phyloP scores from a whole-genome alignment of 306 rosid species.

The Vigna trinervia region DNA sequence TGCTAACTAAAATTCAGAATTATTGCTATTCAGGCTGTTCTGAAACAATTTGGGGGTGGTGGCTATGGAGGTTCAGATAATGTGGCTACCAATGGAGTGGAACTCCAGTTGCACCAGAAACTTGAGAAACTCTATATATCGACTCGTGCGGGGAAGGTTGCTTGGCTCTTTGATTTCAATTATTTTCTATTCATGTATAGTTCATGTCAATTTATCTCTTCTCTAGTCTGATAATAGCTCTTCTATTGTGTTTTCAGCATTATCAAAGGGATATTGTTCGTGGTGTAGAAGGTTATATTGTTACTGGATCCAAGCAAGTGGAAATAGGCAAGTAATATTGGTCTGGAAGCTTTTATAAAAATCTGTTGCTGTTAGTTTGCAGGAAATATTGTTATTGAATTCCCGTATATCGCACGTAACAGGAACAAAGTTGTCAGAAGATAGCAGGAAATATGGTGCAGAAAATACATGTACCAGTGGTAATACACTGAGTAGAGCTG shows the following conservation, averaged over 20 bases:
- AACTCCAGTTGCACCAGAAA: constrained; percentile 75
- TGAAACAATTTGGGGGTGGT: constrained; percentile 88
- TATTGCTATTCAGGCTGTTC: constrained; percentile 71
- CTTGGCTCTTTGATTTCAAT: constrained; percentile 36
- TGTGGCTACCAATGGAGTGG: constrained; percentile 75
- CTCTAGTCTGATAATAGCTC: constrained; percentile 32
- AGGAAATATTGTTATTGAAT: constrained; percentile 35
- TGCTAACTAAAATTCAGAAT: constrained; percentile 37
- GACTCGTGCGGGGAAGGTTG: constrained; percentile 95
- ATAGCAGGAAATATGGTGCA: constrained; percentile 91
- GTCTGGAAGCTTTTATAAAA: constrained; percentile 33
- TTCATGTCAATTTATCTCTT: not conserved
- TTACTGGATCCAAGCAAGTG: constrained; percentile 94
- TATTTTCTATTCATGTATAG: constrained; percentile 23
- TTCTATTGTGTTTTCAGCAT: constrained; percentile 61
- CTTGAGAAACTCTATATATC: constrained; percentile 94
- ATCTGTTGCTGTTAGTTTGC: constrained; percentile 19
- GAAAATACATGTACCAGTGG: constrained; percentile 94
- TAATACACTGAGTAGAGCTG: constrained; percentile 77
- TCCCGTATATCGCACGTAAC: constrained; percentile 39
- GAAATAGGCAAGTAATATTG: constrained; percentile 73
- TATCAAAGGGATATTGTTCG: constrained; percentile 97
- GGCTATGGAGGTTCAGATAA: constrained; percentile 90
- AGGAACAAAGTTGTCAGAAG: constrained; percentile 97
- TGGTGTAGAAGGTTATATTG: constrained; percentile 92